Evolutionary conservation across 345 rosid species (phyloP), one percentile per base, ranked within the genome.

Genomic region (Anastatica hierochuntica): DNA sequence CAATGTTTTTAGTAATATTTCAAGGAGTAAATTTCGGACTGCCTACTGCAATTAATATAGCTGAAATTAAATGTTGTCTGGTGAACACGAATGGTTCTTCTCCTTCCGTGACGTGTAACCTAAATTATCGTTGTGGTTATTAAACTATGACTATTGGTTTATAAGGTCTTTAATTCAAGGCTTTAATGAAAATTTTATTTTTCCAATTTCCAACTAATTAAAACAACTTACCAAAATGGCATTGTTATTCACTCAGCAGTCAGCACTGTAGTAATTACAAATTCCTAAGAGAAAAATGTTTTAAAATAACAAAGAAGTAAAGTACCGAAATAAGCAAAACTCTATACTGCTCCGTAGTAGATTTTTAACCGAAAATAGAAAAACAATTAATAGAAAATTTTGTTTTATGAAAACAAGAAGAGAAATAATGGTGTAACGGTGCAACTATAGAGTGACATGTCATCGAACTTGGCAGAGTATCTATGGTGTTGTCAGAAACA

Each of bases 401-500:
- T 3, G 8, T n/a, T n/a, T n/a, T n/a, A n/a, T n/a, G n/a, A n/a
- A n/a, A n/a, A n/a, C n/a, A n/a, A n/a, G n/a, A n/a, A n/a, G n/a
- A n/a, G n/a, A n/a, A n/a, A 27, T 1, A 5, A 3, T 27, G 10
- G 31, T 8, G 31, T 27, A 8, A 27, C 31, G 31, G 31, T 27
- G 31, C 31, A 27, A 1, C 31, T 2, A 27, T 50, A 27, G 42
- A 50, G 36, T 37, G 26, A 12, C 70, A 58, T 53, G 49, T 58
- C 59, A 50, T 19, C 14, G 13, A 41, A 36, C 69, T 48, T 48
- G 7, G 51, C 7, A 17, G 38, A 43, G 51, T 56, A 15, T 55
- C 56, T 45, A 49, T 49, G 30, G 52, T 34, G 49, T 40, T 34
- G 69, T 52, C 53, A 64, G 50, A 64, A 49, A 42, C 63, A 64